phyloP scores from a whole-genome alignment of 345 rosid species.

The Mallotus nudiflorus region DNA sequence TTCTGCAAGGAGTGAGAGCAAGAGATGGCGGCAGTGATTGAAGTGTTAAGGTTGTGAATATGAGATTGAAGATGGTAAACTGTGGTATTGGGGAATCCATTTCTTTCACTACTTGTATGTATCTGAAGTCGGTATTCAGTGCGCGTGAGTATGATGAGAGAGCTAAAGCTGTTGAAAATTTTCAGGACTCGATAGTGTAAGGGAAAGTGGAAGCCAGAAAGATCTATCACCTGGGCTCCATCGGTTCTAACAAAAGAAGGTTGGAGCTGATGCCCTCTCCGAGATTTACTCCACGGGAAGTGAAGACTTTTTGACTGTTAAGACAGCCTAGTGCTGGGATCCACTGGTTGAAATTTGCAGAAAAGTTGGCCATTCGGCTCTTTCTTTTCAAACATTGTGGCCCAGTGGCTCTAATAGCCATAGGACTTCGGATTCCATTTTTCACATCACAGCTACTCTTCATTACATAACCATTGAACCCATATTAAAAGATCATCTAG shows the following conservation, averaged over 20 bases:
- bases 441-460: too few species aligned
- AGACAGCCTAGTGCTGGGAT: constrained; percentile 14
- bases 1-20: constrained; percentile 41
- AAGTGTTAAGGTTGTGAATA: neutral
- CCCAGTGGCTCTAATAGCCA: neutral
- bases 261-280: neutral
- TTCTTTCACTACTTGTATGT: neutral
- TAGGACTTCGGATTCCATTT: too few species aligned
- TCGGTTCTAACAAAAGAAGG: neutral
- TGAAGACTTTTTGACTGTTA: constrained; percentile 10
- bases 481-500: too few species aligned
- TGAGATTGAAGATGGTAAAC: neutral
- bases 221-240: neutral
- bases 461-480: too few species aligned
- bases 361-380: constrained; percentile 4
- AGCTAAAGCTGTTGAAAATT: too few species aligned
- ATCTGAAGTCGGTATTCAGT: neutral
- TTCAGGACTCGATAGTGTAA: neutral
- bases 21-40: neutral
- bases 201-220: neutral
- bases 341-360: too few species aligned
- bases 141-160: neutral
- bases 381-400: constrained; percentile 19
- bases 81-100: neutral
- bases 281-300: constrained; percentile 13